These are phyloP conservation scores for Kluyveromyces wickerhamii DNA, from an alignment of 805 yeast genomes.

Conservation along the genomic window DNA sequence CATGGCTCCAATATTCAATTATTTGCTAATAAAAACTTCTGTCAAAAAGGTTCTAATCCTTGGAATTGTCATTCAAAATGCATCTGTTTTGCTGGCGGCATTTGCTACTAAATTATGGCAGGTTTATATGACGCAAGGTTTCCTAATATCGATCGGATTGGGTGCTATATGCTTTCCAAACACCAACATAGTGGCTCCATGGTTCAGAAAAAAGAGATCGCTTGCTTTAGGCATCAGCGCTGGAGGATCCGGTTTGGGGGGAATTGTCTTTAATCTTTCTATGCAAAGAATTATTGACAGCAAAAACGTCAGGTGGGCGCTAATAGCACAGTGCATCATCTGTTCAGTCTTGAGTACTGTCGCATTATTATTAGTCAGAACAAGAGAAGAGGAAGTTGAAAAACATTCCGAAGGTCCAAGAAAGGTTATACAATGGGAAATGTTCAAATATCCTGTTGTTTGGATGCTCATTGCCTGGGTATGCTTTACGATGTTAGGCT, in stretches of 20 bases:
- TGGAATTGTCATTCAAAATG: constrained; percentile 40
- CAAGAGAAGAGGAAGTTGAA: constrained; percentile 2
- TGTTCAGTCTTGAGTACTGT: constrained; percentile 3
- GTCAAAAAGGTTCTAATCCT: constrained; percentile 31
- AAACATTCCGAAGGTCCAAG: constrained; percentile 1
- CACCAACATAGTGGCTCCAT: constrained; percentile 43
- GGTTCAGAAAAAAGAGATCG: constrained; percentile 41
- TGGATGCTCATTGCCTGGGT: constrained; percentile 37
- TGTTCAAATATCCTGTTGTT: constrained; percentile 4
- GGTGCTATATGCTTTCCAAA: constrained; percentile 40
- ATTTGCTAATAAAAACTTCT: constrained; percentile 37
- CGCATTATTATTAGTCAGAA: constrained; percentile 1
- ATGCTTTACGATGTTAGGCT: constrained; percentile 48
- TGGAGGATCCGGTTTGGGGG: constrained; percentile 37
- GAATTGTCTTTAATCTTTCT: constrained; percentile 34
- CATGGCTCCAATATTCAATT: constrained; percentile 41
- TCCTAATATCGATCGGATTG: constrained; percentile 42
- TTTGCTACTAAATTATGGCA: constrained; percentile 44
- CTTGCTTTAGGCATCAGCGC: constrained; percentile 33
- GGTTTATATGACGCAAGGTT: constrained; percentile 46
- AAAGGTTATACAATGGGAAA: constrained; percentile 1
- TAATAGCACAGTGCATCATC: constrained; percentile 3
- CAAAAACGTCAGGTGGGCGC: constrained; percentile 13
- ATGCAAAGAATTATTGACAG: constrained; percentile 28
- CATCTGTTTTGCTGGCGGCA: constrained; percentile 41